These are phyloP conservation scores for Suhomyces pyralidae DNA, from an alignment of 805 yeast species.

Conservation along the genomic window DNA sequence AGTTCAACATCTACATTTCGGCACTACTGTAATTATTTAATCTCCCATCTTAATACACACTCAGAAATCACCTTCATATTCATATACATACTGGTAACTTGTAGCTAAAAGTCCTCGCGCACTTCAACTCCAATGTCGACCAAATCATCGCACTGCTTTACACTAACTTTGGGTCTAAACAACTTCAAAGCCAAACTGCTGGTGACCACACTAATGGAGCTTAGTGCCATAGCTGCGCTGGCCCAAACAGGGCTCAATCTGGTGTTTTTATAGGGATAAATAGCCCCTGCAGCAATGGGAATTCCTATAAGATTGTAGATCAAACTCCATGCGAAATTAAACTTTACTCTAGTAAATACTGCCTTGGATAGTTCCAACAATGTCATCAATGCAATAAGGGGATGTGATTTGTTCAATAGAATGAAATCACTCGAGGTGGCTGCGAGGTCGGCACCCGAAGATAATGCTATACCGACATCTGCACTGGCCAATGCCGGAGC, in stretches of 20 bases:
- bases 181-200: conserved; percentile 53
- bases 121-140: conserved; percentile 9
- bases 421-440: conserved; percentile 73
- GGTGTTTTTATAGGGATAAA: conserved; percentile 53
- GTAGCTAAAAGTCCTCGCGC: neutral
- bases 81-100: too few relatives aligned
- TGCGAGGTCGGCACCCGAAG: conserved; percentile 75
- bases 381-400: conserved; percentile 51
- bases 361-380: conserved; percentile 50
- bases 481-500: conserved; percentile 77
- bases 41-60: too few relatives aligned
- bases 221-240: conserved; percentile 62
- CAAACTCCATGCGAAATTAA: conserved; percentile 60
- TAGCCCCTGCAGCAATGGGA: conserved; percentile 67
- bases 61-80: too few relatives aligned
- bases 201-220: conserved; percentile 55
- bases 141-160: neutral
- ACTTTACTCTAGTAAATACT: conserved; percentile 51
- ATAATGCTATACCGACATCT: conserved; percentile 74
- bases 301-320: conserved; percentile 55
- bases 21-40: too few relatives aligned
- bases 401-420: conserved; percentile 51
- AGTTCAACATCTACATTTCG: too few relatives aligned
- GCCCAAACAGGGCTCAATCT: conserved; percentile 64
- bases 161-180: conserved; percentile 38